These are phyloP conservation scores for Silene noctiflora DNA, from an alignment of 179 eudicot genomes.

Conservation along the genomic window DNA sequence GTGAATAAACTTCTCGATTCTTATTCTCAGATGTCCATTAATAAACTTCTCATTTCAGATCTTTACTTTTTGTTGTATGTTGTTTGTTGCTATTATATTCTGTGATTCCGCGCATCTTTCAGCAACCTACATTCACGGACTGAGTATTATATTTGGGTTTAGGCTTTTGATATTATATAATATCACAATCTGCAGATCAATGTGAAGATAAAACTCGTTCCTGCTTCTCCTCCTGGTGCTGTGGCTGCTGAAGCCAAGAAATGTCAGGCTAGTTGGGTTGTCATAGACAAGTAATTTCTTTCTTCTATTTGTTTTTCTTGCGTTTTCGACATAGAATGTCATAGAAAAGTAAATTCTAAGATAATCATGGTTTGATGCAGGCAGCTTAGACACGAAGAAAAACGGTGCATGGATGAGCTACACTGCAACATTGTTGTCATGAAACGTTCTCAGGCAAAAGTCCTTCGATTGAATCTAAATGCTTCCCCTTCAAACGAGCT, in stretches of 20 bases:
- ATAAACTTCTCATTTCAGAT: not conserved
- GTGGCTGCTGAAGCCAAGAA: conserved; percentile 85
- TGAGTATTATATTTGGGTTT: not conserved
- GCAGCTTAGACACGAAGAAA: conserved; percentile 74
- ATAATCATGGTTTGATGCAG: conserved; percentile 40
- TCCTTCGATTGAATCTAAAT: conserved; percentile 71
- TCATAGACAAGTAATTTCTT: conserved; percentile 74
- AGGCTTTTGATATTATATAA: conserved; percentile 11
- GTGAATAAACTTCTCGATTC: no score
- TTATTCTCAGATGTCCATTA: not conserved
- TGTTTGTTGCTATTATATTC: not conserved
- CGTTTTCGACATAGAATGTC: not conserved
- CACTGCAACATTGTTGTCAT: conserved; percentile 87
- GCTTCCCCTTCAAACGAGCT: conserved; percentile 60
- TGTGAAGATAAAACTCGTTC: conserved; percentile 76
- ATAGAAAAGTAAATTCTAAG: not conserved
- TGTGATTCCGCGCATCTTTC: no score
- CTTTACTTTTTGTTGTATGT: not conserved
- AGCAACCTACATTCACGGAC: no score
- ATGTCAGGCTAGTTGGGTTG: conserved; percentile 79
- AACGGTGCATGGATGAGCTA: conserved; percentile 83
- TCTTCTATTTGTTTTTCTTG: not conserved
- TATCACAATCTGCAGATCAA: conserved; percentile 52
- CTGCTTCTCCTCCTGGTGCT: conserved; percentile 70
- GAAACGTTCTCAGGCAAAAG: conserved; percentile 75